Evolutionary conservation across 2,329 filamentous ascomycete species (phyloP).

Genomic region (Truncatella angustata): DNA sequence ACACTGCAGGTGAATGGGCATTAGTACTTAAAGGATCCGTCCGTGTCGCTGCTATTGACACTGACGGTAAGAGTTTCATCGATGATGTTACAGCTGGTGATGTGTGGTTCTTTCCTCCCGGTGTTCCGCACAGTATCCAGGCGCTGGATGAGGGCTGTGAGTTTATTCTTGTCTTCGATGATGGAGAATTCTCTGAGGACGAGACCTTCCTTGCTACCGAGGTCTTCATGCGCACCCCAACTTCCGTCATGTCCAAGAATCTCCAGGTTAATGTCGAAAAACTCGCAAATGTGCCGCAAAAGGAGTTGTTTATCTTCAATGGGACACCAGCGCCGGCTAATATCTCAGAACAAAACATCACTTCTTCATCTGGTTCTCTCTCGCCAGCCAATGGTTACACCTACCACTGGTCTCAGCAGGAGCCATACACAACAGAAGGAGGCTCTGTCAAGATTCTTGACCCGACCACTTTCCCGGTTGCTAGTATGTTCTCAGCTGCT

Average conservation of each 20-base stretch:
- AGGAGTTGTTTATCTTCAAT: conserved; percentile 51
- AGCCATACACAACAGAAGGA: conserved; percentile 49
- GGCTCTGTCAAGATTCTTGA: conserved; percentile 61
- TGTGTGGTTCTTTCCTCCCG: conserved; percentile 53
- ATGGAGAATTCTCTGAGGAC: conserved; percentile 57
- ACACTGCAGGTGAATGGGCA: conserved; percentile 30
- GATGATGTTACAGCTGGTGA: conserved; percentile 50
- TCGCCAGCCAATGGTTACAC: conserved; percentile 39
- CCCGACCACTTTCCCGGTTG: conserved; percentile 54
- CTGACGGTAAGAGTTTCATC: conserved; percentile 45
- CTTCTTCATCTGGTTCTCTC: conserved; percentile 41
- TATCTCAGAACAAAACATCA: conserved; percentile 46
- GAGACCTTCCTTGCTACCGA: conserved; percentile 57
- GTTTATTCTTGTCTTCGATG: conserved; percentile 60
- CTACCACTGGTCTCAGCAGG: conserved; percentile 51
- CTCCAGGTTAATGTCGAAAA: conserved; percentile 45
- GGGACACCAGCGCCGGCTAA: conserved; percentile 45
- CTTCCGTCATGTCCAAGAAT: conserved; percentile 55
- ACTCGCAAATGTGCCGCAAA: conserved; percentile 45
- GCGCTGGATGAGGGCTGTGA: conserved; percentile 54
- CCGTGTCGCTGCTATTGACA: conserved; percentile 49
- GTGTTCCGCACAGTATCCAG: conserved; percentile 51
- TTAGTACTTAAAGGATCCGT: conserved; percentile 53
- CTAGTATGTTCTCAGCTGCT: conserved; percentile 52
- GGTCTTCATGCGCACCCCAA: conserved; percentile 48